Evolutionary conservation across 2,329 filamentous ascomycete species (phyloP).

Genomic region (Basipetospora chlamydospora): DNA sequence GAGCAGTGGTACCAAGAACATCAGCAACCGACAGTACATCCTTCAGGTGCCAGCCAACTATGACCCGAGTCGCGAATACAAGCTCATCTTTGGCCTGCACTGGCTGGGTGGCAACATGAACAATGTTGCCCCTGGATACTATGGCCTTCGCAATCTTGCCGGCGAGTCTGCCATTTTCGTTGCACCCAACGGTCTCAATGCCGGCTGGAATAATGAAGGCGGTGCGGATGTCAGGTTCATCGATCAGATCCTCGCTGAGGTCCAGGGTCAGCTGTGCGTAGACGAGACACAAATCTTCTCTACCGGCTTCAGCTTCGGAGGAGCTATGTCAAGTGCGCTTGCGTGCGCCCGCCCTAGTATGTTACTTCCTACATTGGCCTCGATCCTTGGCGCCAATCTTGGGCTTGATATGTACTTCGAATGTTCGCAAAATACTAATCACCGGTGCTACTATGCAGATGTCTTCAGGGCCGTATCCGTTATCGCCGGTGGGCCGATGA

Average conservation of each 20-base stretch:
- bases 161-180: slow-evolving; percentile 23
- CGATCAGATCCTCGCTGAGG: slow-evolving; percentile 20
- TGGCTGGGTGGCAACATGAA: slow-evolving; percentile 18
- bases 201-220: slow-evolving; percentile 24
- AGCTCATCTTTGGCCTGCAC: slow-evolving; percentile 26
- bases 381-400: too few species aligned
- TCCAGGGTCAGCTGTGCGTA: slow-evolving; percentile 25
- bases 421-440: too few species aligned
- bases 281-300: slow-evolving; percentile 25
- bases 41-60: slow-evolving; percentile 23
- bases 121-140: slow-evolving; percentile 17
- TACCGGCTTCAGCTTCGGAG: slow-evolving; percentile 28
- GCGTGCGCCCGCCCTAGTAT: slow-evolving; percentile 22
- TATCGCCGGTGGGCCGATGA: slow-evolving; percentile 16
- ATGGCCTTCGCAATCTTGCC: slow-evolving; percentile 21
- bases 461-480: slow-evolving; percentile 22
- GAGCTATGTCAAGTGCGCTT: slow-evolving; percentile 24
- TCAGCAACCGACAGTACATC: slow-evolving; percentile 21
- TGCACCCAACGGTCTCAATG: slow-evolving; percentile 22
- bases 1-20: slow-evolving; percentile 16
- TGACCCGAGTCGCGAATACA: slow-evolving; percentile 21
- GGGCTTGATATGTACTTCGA: too few species aligned
- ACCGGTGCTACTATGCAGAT: too few species aligned
- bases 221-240: slow-evolving; percentile 26
- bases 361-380: too few species aligned